These are phyloP conservation scores for Papiliotrema flavescens DNA, from an alignment of 1,284 basidiomycete genomes.

Conservation along the genomic window DNA sequence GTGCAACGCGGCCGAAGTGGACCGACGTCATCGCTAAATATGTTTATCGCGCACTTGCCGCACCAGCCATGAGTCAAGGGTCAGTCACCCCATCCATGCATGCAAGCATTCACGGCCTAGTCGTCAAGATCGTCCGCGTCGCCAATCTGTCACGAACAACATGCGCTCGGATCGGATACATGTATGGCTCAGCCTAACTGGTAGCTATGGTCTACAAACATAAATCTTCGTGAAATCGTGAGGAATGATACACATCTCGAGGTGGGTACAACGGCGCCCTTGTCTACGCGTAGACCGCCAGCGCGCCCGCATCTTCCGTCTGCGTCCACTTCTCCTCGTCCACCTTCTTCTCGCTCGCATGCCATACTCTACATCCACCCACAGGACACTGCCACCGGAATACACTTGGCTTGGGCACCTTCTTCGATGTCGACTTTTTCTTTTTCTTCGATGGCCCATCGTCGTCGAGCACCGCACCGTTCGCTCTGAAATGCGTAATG, in stretches of 20 bases:
- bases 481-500: neutral
- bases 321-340: conserved; percentile 26
- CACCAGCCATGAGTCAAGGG: too few species aligned
- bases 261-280: neutral
- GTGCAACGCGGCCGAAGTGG: too few species aligned
- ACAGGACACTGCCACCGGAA: conserved; percentile 36
- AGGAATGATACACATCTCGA: too few species aligned
- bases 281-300: conserved; percentile 20
- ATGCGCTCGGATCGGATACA: too few species aligned
- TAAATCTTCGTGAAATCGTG: too few species aligned
- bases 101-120: too few species aligned
- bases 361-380: conserved; percentile 25
- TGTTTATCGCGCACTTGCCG: too few species aligned
- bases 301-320: conserved; percentile 31
- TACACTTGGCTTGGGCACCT: conserved; percentile 11
- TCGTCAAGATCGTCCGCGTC: neutral
- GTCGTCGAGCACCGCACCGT: conserved; percentile 1
- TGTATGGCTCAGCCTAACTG: too few species aligned
- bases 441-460: conserved; percentile 2
- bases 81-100: neutral
- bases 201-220: too few species aligned
- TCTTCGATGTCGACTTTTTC: conserved; percentile 7
- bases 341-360: conserved; percentile 23
- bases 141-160: too few species aligned
- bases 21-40: too few species aligned